Evolutionary conservation across 1,284 basidiomycete species (phyloP).

Genomic region (Ganoderma lingzhi): DNA sequence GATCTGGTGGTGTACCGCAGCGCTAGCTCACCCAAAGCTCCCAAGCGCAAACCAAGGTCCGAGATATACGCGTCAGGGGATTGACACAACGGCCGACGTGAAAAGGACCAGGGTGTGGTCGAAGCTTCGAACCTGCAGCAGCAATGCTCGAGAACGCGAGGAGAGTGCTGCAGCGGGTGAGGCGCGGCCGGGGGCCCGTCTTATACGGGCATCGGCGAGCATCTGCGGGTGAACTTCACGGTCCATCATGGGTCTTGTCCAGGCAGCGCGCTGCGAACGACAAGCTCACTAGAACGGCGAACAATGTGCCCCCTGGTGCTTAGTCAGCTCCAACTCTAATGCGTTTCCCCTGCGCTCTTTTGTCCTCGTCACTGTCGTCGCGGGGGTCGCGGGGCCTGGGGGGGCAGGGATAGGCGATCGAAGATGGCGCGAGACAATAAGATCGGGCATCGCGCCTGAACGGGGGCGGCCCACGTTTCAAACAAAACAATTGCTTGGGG

Average conservation of each 20-base stretch:
- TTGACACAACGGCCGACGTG: background rate
- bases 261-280: slow-evolving; percentile 6
- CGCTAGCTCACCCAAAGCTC: background rate
- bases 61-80: background rate
- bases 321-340: slow-evolving; percentile 40
- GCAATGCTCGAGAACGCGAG: slow-evolving; percentile 2
- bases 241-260: slow-evolving; percentile 20
- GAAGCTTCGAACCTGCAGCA: slow-evolving; percentile 2
- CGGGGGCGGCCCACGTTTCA: slow-evolving; percentile 34
- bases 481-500: slow-evolving; percentile 33
- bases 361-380: slow-evolving; percentile 29
- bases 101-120: background rate
- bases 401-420: slow-evolving; percentile 34
- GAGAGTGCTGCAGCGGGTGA: background rate
- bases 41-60: background rate
- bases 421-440: slow-evolving; percentile 42
- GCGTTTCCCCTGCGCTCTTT: slow-evolving; percentile 33
- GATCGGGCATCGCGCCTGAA: slow-evolving; percentile 31
- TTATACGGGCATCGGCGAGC: slow-evolving; percentile 14
- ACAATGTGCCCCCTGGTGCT: slow-evolving; percentile 30
- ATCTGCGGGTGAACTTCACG: background rate
- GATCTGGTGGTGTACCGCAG: slow-evolving; percentile 9
- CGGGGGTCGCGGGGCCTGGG: slow-evolving; percentile 16
- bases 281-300: slow-evolving; percentile 21
- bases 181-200: slow-evolving; percentile 1